phyloP scores from a whole-genome alignment of 305 asterid genomes.

The Fraxinus nigra region DNA sequence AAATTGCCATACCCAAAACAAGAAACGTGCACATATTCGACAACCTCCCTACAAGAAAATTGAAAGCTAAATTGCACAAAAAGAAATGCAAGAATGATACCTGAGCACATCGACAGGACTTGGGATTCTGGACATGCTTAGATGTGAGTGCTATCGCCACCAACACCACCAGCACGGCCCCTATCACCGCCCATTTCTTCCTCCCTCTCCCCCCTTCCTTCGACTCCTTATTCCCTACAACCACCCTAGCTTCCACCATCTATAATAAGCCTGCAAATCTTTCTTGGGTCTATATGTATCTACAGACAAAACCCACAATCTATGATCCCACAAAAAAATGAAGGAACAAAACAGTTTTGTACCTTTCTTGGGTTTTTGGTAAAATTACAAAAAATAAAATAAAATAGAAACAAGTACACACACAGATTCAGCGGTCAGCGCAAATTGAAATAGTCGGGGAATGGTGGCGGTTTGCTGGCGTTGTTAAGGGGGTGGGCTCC shows the following conservation, averaged over 20 bases:
- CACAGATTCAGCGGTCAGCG: not conserved
- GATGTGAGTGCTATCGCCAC: slow-evolving; percentile 47
- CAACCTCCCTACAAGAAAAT: not conserved
- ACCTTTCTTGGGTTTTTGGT: not conserved
- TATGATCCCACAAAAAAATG: not conserved
- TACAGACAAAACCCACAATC: not conserved
- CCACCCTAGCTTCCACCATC: slow-evolving; percentile 70
- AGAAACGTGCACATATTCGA: not conserved
- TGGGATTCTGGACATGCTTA: slow-evolving; percentile 39
- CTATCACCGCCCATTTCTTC: slow-evolving; percentile 50
- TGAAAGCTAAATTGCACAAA: slow-evolving; percentile 13
- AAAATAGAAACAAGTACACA: not conserved
- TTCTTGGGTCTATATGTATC: not conserved
- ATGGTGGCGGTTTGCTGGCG: not conserved
- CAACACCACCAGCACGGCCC: slow-evolving; percentile 50
- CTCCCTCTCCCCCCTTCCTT: slow-evolving; percentile 29
- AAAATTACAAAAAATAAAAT: not conserved
- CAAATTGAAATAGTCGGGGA: not conserved
- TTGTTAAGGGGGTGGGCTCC: not conserved
- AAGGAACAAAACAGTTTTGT: not conserved
- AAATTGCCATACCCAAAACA: not conserved
- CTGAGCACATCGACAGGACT: slow-evolving; percentile 73
- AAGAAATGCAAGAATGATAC: slow-evolving; percentile 26
- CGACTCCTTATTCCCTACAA: slow-evolving; percentile 31
- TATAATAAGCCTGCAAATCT: slow-evolving; percentile 7